Conservation (phyloP, 345 rosid species). For the Salix koriyanagi region DNA sequence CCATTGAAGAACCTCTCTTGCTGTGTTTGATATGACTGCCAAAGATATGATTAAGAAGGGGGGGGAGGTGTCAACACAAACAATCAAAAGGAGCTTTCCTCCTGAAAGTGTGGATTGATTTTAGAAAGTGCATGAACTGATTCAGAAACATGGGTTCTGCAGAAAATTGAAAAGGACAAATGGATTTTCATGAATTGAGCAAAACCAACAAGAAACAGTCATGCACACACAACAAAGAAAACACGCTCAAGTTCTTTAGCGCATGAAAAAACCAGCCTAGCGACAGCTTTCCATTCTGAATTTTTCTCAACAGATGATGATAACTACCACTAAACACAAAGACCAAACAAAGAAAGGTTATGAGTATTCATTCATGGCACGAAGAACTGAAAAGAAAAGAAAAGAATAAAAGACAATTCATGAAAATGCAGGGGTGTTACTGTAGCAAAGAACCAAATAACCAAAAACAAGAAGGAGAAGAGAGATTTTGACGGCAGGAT, state of each 20-base stretch:
- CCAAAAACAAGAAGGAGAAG: background rate
- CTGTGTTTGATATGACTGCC: background rate
- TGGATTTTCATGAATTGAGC: slow-evolving; percentile 53
- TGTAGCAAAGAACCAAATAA: slow-evolving; percentile 18
- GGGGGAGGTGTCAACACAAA: slow-evolving; percentile 22
- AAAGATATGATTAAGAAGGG: background rate
- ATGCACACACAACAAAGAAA: slow-evolving; percentile 20
- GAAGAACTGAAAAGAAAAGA: slow-evolving; percentile 15
- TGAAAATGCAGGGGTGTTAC: slow-evolving; percentile 13
- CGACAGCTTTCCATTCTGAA: slow-evolving; percentile 9
- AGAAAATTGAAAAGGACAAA: slow-evolving; percentile 23
- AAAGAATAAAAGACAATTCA: background rate
- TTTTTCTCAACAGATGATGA: background rate
- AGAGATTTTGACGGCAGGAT: slow-evolving; percentile 30
- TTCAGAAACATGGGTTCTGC: slow-evolving; percentile 78
- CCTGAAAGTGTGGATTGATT: slow-evolving; percentile 91
- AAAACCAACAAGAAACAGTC: slow-evolving; percentile 1
- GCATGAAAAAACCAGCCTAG: slow-evolving; percentile 1
- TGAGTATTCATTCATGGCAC: background rate
- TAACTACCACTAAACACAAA: slow-evolving; percentile 3
- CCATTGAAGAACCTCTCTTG: slow-evolving; percentile 36
- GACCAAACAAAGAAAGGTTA: background rate
- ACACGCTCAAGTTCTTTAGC: background rate
- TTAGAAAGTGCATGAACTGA: slow-evolving; percentile 95
- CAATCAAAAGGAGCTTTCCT: slow-evolving; percentile 53